Conservation (phyloP, 2,329 filamentous ascomycete species). For the Spiromastix sp. region DNA sequence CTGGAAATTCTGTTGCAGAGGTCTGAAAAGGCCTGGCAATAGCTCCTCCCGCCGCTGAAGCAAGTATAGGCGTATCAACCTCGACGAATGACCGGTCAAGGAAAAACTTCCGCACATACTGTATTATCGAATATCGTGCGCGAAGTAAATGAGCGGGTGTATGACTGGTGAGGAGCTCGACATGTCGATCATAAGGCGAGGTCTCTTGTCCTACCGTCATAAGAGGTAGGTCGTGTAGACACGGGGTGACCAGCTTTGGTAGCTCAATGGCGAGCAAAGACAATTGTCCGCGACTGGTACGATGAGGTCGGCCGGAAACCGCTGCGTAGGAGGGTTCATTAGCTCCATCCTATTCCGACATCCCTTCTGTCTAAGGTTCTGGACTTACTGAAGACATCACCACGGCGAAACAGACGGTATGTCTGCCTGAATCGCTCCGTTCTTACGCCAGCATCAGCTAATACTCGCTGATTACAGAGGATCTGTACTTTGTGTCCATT, state of each 20-base stretch:
- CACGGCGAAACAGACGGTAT: constrained; percentile 59
- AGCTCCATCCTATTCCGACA: not conserved
- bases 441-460: constrained; percentile 26
- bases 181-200: constrained; percentile 65
- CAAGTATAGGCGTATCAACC: constrained; percentile 83
- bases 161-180: constrained; percentile 73
- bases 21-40: constrained; percentile 80
- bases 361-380: too few species aligned
- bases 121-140: constrained; percentile 64
- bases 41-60: constrained; percentile 74
- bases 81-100: constrained; percentile 65
- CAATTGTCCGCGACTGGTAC: constrained; percentile 63
- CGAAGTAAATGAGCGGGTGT: constrained; percentile 58
- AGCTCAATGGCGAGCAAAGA: constrained; percentile 59
- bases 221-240: constrained; percentile 67
- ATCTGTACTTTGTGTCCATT: constrained; percentile 64
- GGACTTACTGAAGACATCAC: constrained; percentile 71
- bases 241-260: constrained; percentile 64
- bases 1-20: constrained; percentile 61
- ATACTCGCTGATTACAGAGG: constrained; percentile 55
- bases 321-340: constrained; percentile 41
- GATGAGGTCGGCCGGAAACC: constrained; percentile 58
- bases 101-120: constrained; percentile 64
- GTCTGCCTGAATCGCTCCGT: constrained; percentile 47
- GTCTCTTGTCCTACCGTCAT: constrained; percentile 60